These are phyloP conservation scores for Sequoiadendron giganteum DNA, from an alignment of 75 land plant species.

Conservation along the genomic window DNA sequence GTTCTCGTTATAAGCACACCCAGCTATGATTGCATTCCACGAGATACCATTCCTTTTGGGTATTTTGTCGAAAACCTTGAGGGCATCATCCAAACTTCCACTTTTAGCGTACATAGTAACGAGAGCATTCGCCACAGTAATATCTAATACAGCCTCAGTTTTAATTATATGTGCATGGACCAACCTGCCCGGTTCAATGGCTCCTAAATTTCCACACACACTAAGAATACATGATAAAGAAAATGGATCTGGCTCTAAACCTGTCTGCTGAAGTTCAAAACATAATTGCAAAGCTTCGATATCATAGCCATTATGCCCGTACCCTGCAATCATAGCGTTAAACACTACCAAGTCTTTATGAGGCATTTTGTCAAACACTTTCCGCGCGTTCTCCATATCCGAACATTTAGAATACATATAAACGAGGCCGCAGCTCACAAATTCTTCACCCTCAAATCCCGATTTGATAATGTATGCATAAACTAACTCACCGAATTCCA, in stretches of 20 bases:
- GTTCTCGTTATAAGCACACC: slow-evolving; percentile 27
- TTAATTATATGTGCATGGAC: slow-evolving; percentile 33
- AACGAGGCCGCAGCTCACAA: slow-evolving; percentile 47
- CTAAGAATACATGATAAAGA: slow-evolving; percentile 24
- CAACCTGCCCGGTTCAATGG: slow-evolving; percentile 14
- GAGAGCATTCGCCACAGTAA: slow-evolving; percentile 26
- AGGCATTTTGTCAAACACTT: slow-evolving; percentile 32
- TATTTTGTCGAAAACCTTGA: slow-evolving; percentile 29
- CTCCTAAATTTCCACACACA: slow-evolving; percentile 16
- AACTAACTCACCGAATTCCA: slow-evolving; percentile 32
- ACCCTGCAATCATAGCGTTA: slow-evolving; percentile 61
- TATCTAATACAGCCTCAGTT: slow-evolving; percentile 11
- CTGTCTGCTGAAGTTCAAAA: slow-evolving; percentile 4
- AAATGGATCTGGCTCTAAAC: slow-evolving; percentile 17
- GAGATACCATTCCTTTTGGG: slow-evolving; percentile 22
- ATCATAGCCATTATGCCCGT: slow-evolving; percentile 17
- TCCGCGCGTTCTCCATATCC: slow-evolving; percentile 17
- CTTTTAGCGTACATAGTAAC: slow-evolving; percentile 39
- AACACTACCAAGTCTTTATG: slow-evolving; percentile 31
- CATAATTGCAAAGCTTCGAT: slow-evolving; percentile 25
- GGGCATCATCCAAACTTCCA: slow-evolving; percentile 23
- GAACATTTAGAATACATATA: slow-evolving; percentile 59
- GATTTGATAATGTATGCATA: slow-evolving; percentile 26
- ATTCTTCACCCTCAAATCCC: slow-evolving; percentile 38
- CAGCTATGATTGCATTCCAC: slow-evolving; percentile 42